Percentiles rank a stretch among this genome's conserved stretches.
phyloP scores from a whole-genome alignment of 305 asterid species.

The Withania somnifera region DNA sequence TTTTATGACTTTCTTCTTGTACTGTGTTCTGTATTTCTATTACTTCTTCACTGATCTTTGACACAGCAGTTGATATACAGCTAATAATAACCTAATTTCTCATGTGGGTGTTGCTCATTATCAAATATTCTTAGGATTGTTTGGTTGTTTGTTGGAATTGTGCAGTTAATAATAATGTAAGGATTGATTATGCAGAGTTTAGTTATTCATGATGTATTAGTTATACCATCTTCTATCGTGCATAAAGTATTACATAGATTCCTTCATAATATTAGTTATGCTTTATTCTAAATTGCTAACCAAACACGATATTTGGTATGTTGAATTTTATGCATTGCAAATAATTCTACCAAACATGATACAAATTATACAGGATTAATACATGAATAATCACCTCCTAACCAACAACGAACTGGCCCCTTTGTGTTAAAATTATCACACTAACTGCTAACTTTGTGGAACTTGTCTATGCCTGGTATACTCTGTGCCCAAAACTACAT shows the following conservation, averaged over 20 bases:
- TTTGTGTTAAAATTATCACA: background rate
- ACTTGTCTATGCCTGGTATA: background rate
- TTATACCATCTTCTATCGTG: background rate
- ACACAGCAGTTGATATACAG: background rate
- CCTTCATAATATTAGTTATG: background rate
- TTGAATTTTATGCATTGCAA: too few species aligned
- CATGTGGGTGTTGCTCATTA: background rate
- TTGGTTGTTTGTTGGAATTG: background rate
- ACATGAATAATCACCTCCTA: background rate
- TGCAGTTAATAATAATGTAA: background rate
- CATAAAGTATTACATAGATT: background rate
- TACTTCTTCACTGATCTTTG: background rate
- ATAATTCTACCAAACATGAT: background rate
- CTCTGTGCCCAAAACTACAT: background rate
- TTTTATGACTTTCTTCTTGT: background rate
- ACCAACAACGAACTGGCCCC: background rate
- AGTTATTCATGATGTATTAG: background rate
- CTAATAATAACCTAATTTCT: background rate
- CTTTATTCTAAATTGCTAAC: background rate
- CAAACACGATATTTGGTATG: background rate
- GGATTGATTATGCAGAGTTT: background rate
- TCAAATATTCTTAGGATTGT: background rate
- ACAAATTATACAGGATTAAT: background rate
- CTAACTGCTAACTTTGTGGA: background rate
- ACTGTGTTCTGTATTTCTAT: background rate